phyloP scores from a whole-genome alignment of 2,329 filamentous ascomycete species.

The Xylariaceae sp. region DNA sequence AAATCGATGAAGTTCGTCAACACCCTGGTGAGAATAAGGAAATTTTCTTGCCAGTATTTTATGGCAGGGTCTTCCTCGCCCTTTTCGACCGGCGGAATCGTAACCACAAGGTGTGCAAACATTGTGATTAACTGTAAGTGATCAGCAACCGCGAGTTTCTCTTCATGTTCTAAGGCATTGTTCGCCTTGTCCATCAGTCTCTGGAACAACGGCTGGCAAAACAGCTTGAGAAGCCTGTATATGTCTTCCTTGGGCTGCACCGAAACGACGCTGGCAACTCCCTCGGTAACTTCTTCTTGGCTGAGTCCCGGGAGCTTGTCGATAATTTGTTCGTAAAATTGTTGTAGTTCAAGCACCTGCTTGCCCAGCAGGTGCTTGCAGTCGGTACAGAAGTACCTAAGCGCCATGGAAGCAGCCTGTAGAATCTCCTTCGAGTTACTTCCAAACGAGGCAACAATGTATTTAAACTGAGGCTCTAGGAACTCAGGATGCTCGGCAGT shows the following conservation, averaged over 20 bases:
- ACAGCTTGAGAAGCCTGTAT: slow-evolving; percentile 81
- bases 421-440: slow-evolving; percentile 86
- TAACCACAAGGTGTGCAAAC: slow-evolving; percentile 69
- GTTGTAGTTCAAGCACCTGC: slow-evolving; percentile 80
- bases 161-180: slow-evolving; percentile 72
- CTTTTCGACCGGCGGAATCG: slow-evolving; percentile 65
- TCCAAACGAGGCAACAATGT: slow-evolving; percentile 89
- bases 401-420: slow-evolving; percentile 83
- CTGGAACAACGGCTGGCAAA: slow-evolving; percentile 84
- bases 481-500: slow-evolving; percentile 91
- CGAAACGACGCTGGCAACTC: slow-evolving; percentile 85
- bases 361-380: slow-evolving; percentile 80
- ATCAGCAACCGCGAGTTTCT: slow-evolving; percentile 84
- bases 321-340: slow-evolving; percentile 85
- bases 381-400: slow-evolving; percentile 96
- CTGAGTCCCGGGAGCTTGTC: slow-evolving; percentile 79
- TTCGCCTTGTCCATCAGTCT: slow-evolving; percentile 84
- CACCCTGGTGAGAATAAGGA: slow-evolving; percentile 80
- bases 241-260: slow-evolving; percentile 76
- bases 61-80: slow-evolving; percentile 81
- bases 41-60: slow-evolving; percentile 92
- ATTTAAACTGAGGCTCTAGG: slow-evolving; percentile 86
- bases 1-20: slow-evolving; percentile 83
- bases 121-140: slow-evolving; percentile 88
- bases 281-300: slow-evolving; percentile 94